Evolutionary conservation across 176 grass and related monocot genomes (phyloP), one percentile per base, ranked within the genome.

Genomic region (Carex pumila): DNA sequence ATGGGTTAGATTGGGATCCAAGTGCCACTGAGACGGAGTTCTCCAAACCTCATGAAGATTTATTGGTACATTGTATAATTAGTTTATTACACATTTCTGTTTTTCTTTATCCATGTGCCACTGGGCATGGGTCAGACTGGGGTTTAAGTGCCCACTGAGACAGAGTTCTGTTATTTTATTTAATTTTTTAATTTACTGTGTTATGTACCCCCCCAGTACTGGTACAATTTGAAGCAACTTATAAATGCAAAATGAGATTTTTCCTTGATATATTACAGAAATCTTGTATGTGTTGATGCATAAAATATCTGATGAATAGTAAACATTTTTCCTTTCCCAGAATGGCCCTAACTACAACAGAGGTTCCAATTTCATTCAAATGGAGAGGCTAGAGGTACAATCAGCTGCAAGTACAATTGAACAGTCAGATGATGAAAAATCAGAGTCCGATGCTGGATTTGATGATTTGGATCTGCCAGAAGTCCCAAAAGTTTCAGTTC

Each of bases 1-100:
- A 99, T 84, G 93, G 91, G 60, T 70, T 99, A 83, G 93, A 99
- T 89, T 99, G 96, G 96, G 91, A 99, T 87, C 93, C 96, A 85
- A 90, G 88, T 72, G 88, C 79, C 71, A 90, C 96, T 57, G 93
- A 99, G 58, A 88, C 87, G 0, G 96, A 99, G 74, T 95, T 85
- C 85, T 82, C 93, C 30, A 99, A 94, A 83, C 88, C 89, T 41
- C 93, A 99, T 85, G 96, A 95, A 74, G 96, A 99, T 89, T 89
- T 99, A 71, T 83, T 99, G 88, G 96, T 99, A 92, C 85, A 84
- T 87, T 81, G 12, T 12, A 32, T 55, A 32, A 75, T 50, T 50
- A 50, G 47, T 50, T 12, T 50, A 50, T 75, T 15, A 31, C 47
- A 55, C 45, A 76, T 49, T 49, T 72, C 3, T 15, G 7, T 76